Base-by-base conservation (phyloP, 164 flowering plant species). In the Stephania cephalantha region DNA sequence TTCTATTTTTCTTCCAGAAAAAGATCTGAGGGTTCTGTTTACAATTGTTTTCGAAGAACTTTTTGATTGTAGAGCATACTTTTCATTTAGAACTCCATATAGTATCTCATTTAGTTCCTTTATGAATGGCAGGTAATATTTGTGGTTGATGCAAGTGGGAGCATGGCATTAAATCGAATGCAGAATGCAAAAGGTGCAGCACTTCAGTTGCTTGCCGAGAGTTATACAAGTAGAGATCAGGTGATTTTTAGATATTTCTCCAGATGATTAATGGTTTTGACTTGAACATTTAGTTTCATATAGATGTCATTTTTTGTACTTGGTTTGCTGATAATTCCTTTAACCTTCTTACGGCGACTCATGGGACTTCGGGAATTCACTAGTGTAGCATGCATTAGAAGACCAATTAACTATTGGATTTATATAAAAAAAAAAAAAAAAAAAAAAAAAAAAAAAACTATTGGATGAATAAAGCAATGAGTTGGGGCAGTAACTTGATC, bases 171-270 rank as follows among this genome's bases (percentile, higher is more conserved):
- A 74, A 95, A 95, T 78, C 89, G 97, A 76, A 95, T 95, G 98
- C 98, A 95, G 82, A 95, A 95, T 86, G 99, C 99, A 55, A 95
- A 95, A 84, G 99, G 99, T 75, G 99, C 99, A 67, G 99, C 99
- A 42, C 93, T 95, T 22, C 87, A 95, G 80, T 75, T 95, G 78
- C 85, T 95, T 29, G 95, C 99, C 15, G 99, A 95, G 85, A 95
- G 99, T 82, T 95, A 95, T 76, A 95, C 97, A 25, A 93, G 99
- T 84, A 90, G 97, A 83, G 99, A 95, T 85, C 99, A 95, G 97
- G 98, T 92, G 75, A 80, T 11, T 29, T 77, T 75, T 52, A 67
- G n/a, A 11, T 45, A 70, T 55, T 50, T 69, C 20, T 66, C 13
- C n/a, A 20, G 18, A 2, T 30, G 42, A 46, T 69, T 55, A 22